Evolutionary conservation across 1,139 yeast genomes (phyloP).

Genomic region (Lodderomyces margitis): DNA sequence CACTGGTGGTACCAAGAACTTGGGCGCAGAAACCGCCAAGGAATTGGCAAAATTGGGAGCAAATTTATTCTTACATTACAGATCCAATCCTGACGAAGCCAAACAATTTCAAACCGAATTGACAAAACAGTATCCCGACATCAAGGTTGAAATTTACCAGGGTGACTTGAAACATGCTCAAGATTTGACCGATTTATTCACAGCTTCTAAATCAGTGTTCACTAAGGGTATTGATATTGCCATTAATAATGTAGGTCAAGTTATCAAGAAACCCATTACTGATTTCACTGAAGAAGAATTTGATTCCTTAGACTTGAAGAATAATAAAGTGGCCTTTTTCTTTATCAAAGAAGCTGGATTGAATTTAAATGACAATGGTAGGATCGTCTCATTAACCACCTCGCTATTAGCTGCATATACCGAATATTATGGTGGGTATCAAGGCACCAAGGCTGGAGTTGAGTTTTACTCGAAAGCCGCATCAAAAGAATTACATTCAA

Average conservation of each 20-base stretch:
- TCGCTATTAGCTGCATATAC: constrained; percentile 67
- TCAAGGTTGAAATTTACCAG: constrained; percentile 45
- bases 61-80: constrained; percentile 56
- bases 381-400: constrained; percentile 57
- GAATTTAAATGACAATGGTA: constrained; percentile 50
- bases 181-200: constrained; percentile 44
- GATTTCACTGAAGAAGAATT: constrained; percentile 53
- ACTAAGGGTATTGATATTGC: constrained; percentile 59
- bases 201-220: constrained; percentile 41
- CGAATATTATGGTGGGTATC: constrained; percentile 54
- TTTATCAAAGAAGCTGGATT: constrained; percentile 59
- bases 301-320: constrained; percentile 51
- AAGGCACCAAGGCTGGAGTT: constrained; percentile 63
- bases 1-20: constrained; percentile 66
- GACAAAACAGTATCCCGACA: constrained; percentile 25
- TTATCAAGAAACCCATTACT: constrained; percentile 56
- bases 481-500: constrained; percentile 52
- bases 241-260: constrained; percentile 64
- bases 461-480: constrained; percentile 57
- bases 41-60: constrained; percentile 59
- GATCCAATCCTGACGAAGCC: constrained; percentile 43
- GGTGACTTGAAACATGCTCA: constrained; percentile 45
- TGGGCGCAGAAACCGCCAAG: constrained; percentile 57
- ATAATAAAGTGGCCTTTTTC: constrained; percentile 60
- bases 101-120: constrained; percentile 41